Conservation (phyloP, 139 green algal species). For the Tetradesmus lagerheimii region DNA sequence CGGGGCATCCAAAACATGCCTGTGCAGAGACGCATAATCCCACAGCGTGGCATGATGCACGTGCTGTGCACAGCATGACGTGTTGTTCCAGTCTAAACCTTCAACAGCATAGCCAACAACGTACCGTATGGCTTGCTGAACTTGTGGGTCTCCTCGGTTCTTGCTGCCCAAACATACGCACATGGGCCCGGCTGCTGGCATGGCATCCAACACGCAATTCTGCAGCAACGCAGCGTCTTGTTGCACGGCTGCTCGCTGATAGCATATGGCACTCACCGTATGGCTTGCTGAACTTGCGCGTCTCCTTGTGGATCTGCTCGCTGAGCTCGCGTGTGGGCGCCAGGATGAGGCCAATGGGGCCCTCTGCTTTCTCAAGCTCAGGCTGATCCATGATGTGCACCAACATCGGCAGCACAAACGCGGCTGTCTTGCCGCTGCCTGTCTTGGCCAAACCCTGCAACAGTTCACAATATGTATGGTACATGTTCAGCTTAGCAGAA, state of each 20-base stretch:
- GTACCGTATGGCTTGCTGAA: conserved; percentile 74
- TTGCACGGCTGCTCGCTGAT: conserved; percentile 92
- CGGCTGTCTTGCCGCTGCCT: conserved; percentile 96
- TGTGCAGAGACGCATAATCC: no score
- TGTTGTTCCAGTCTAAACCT: no score
- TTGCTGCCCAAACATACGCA: no score
- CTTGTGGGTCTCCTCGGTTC: conserved; percentile 68
- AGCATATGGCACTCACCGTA: conserved; percentile 72
- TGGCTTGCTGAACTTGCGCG: conserved; percentile 62
- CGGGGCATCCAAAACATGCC: no score
- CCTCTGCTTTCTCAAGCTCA: conserved; percentile 78
- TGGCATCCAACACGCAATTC: no score
- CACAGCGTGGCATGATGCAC: no score
- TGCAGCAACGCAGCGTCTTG: no score
- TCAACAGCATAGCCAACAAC: no score
- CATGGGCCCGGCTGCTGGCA: no score
- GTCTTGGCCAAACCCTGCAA: conserved; percentile 90
- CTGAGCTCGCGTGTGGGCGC: conserved; percentile 96
- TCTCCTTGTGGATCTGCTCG: conserved; percentile 85
- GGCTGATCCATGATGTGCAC: conserved; percentile 93
- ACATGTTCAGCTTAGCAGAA: no score
- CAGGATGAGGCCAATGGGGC: conserved; percentile 96
- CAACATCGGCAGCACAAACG: conserved; percentile 98
- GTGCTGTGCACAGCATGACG: no score
- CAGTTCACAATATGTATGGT: conserved; percentile 58